Conservation (phyloP, 352 stramenopile genomes). For the Globisporangium heterothallicum region DNA sequence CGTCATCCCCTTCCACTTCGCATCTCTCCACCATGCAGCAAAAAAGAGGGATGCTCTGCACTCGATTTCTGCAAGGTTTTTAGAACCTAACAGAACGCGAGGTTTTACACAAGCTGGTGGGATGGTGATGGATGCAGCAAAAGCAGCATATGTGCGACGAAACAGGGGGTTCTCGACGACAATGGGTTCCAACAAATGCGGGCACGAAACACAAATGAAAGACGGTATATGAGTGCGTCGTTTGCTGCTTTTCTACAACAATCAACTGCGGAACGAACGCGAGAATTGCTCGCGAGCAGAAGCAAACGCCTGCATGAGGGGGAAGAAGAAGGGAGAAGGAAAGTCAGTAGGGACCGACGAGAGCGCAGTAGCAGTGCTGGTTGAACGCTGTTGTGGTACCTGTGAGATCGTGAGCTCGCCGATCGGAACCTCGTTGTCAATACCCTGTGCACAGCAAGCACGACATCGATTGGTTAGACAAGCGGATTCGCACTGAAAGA, state of each 20-base stretch:
- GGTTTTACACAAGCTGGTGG: conserved; percentile 1
- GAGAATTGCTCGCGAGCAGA: conserved; percentile 85
- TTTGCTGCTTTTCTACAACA: too few relatives aligned
- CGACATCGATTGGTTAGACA: neutral
- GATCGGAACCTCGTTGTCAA: conserved; percentile 84
- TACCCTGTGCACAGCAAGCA: conserved; percentile 40
- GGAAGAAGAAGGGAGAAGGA: too few relatives aligned
- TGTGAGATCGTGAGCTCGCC: conserved; percentile 85
- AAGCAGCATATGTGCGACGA: neutral
- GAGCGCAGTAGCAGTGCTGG: too few relatives aligned
- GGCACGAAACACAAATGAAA: conserved; percentile 1
- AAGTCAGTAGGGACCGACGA: too few relatives aligned
- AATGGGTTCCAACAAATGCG: neutral
- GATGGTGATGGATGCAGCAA: neutral
- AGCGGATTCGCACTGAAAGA: neutral
- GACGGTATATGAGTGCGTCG: neutral
- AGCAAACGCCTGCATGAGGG: conserved; percentile 68
- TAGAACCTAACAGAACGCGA: neutral
- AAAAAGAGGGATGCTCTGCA: conserved; percentile 9
- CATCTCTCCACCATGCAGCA: conserved; percentile 19
- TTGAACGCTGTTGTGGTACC: conserved; percentile 26
- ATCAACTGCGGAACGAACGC: conserved; percentile 79
- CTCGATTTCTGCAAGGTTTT: neutral
- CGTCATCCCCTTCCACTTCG: neutral
- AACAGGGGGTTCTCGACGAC: neutral